A percentile compares a stretch with the other conserved stretches of the same genome.
phyloP scores from a whole-genome alignment of 2,329 filamentous ascomycete genomes.

The Pseudogymnoascus sp. region DNA sequence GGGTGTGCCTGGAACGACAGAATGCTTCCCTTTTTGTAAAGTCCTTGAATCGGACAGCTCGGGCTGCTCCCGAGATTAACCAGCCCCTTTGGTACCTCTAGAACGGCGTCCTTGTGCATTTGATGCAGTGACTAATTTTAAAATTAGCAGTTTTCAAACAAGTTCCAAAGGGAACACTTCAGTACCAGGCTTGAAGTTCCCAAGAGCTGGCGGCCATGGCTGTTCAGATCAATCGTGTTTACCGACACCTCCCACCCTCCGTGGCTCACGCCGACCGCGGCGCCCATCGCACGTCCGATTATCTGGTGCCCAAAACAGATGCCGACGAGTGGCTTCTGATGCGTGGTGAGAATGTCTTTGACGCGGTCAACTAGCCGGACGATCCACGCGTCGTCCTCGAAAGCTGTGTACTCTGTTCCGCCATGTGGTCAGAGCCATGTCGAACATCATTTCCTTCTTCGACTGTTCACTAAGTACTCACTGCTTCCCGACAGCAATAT shows the following conservation, averaged over 20 bases:
- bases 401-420: slow-evolving; percentile 66
- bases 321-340: slow-evolving; percentile 62
- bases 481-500: not conserved
- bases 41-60: slow-evolving; percentile 67
- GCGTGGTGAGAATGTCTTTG: slow-evolving; percentile 46
- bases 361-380: slow-evolving; percentile 62
- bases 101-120: slow-evolving; percentile 77
- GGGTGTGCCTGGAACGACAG: slow-evolving; percentile 82
- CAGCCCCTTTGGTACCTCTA: slow-evolving; percentile 51
- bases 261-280: slow-evolving; percentile 55
- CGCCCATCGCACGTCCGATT: slow-evolving; percentile 61
- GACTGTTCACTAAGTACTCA: not conserved
- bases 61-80: slow-evolving; percentile 56
- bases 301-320: slow-evolving; percentile 88
- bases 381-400: slow-evolving; percentile 69
- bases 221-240: not conserved
- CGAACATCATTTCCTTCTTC: not conserved
- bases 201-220: not conserved
- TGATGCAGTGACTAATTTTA: slow-evolving; percentile 35
- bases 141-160: not conserved
- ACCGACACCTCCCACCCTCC: slow-evolving; percentile 62
- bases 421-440: not conserved
- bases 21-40: slow-evolving; percentile 58
- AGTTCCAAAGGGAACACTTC: not conserved
- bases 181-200: not conserved